Base-by-base conservation (phyloP, 108 stramenopile genomes). In the Cyclotella baltica region DNA sequence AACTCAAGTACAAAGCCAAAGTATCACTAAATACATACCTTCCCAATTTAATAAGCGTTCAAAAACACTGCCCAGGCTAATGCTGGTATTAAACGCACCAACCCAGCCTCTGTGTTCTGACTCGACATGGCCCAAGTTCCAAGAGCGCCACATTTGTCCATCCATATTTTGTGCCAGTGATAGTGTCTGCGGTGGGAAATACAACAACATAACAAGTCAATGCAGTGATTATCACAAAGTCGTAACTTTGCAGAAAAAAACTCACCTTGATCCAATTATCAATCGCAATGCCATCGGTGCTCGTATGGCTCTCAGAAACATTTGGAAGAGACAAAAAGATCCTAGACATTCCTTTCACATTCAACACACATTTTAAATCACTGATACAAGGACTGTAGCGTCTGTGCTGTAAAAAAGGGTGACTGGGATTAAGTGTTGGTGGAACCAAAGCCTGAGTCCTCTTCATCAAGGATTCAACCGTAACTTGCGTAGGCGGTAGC, bases 301-400 rank as follows among this genome's bases (percentile, higher is more conserved):
- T 35, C 11, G 58, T 55, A 0, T 16, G 27, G 33, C 11, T 25
- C 11, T 55, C 55, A n/a, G 55, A 23, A 27, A 25, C 13, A 22
- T 27, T 55, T 1, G 59, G 77, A 23, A 62, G 37, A 13, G 85
- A 78, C 27, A 87, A 83, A 67, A 96, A 96, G n/a, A 91, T 72
- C 47, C 91, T 83, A 40, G 96, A 82, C 83, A 96, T 95, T 22
- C 96, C 98, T 50, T 86, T 80, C 25, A 98, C 94, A 76, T 95
- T 96, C 33, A 98, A 79, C 8, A 97, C 96, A 75, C 96, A 97
- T 61, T 96, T 96, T 27, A 98, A 81, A 84, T 98, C 98, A 30
- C 89, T 89, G 13, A 97, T 88, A 67, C 96, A 92, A 13, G 95
- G 93, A 19, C 85, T 89, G 72, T 98, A 98, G 40, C 98, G 80